phyloP scores from a whole-genome alignment of 768 basidiomycete species.

The Termitomyces sp. region DNA sequence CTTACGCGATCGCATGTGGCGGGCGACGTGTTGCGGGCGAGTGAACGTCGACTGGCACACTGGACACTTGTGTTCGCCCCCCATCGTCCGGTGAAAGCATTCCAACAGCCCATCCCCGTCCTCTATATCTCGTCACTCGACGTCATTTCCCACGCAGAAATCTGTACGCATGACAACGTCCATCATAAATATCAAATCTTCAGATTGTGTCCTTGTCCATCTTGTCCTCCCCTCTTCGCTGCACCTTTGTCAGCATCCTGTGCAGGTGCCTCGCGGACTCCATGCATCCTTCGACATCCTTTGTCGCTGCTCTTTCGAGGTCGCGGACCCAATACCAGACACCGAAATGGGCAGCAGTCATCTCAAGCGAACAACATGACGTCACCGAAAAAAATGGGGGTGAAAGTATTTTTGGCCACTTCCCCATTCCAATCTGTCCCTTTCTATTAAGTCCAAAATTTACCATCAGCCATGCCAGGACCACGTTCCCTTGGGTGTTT shows the following conservation, averaged over 20 bases:
- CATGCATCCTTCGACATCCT: rapidly evolving
- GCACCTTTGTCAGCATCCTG: not conserved
- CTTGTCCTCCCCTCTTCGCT: not conserved
- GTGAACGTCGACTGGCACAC: slow-evolving; percentile 87
- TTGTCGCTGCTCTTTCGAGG: not conserved
- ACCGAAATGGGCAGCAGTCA: not conserved
- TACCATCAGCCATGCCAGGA: not conserved
- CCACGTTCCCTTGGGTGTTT: not conserved
- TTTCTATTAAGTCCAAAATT: not conserved
- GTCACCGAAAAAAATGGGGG: not conserved
- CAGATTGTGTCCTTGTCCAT: not conserved
- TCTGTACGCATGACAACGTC: not conserved
- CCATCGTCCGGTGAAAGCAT: slow-evolving; percentile 41
- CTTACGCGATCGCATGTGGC: slow-evolving; percentile 90
- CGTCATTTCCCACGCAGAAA: not conserved
- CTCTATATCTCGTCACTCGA: not conserved
- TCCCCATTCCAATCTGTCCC: not conserved
- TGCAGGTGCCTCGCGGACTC: not conserved
- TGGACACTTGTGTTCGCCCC: slow-evolving; percentile 81
- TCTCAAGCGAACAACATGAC: not conserved
- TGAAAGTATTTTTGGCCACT: not conserved
- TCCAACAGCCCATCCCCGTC: not conserved
- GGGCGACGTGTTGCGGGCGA: slow-evolving; percentile 82
- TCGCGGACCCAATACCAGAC: not conserved
- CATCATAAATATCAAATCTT: not conserved